Evolutionary conservation across 805 yeast genomes (phyloP).

Genomic region (Nakazawaea siamensis): DNA sequence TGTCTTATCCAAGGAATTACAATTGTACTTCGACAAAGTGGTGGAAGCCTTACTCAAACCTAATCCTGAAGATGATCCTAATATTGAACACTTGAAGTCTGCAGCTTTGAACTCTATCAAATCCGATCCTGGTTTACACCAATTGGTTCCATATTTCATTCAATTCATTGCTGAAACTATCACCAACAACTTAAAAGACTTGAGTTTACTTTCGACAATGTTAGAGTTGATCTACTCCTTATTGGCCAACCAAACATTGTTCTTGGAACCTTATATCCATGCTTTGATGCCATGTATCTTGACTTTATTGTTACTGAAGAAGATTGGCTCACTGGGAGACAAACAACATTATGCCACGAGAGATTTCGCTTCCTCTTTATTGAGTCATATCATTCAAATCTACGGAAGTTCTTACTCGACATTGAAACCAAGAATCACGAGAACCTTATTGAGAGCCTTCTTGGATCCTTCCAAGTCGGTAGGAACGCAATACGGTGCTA

Average conservation of each 20-base stretch:
- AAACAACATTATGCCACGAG: slow-evolving; percentile 53
- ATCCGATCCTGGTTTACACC: slow-evolving; percentile 94
- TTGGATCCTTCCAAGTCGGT: slow-evolving; percentile 75
- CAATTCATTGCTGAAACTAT: slow-evolving; percentile 95
- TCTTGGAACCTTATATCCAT: slow-evolving; percentile 92
- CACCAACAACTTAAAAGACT: slow-evolving; percentile 74
- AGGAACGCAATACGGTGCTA: slow-evolving; percentile 90
- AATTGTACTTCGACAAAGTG: slow-evolving; percentile 86
- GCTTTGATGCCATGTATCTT: slow-evolving; percentile 95
- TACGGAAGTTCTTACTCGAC: slow-evolving; percentile 86
- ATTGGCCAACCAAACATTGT: slow-evolving; percentile 73
- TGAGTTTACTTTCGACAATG: slow-evolving; percentile 70
- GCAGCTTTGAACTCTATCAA: slow-evolving; percentile 83
- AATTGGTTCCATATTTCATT: slow-evolving; percentile 90
- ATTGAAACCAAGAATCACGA: slow-evolving; percentile 84
- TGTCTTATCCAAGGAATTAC: slow-evolving; percentile 88
- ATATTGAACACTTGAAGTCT: slow-evolving; percentile 49
- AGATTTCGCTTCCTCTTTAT: slow-evolving; percentile 78
- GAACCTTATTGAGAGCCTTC: slow-evolving; percentile 87
- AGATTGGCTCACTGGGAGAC: slow-evolving; percentile 47
- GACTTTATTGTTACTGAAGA: slow-evolving; percentile 81
- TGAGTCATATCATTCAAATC: slow-evolving; percentile 67
- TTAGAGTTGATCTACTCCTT: slow-evolving; percentile 82
- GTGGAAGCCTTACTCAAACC: slow-evolving; percentile 65
- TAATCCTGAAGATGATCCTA: slow-evolving; percentile 33